Percentiles rank a stretch among this genome's conserved stretches.
phyloP scores from a whole-genome alignment of 2,329 filamentous ascomycete species.

The Karstenula rhodostoma region DNA sequence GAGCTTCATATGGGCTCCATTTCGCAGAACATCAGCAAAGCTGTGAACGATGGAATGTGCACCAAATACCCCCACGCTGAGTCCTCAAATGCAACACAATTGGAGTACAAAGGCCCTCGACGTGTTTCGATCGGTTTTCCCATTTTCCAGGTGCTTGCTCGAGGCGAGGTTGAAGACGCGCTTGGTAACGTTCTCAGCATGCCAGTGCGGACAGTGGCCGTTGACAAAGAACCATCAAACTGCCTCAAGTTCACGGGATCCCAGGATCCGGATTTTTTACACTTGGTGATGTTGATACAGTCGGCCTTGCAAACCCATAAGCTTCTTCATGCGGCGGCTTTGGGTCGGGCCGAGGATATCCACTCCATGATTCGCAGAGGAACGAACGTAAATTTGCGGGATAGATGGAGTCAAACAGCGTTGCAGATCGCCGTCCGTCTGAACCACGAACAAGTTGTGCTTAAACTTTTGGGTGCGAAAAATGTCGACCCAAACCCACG shows the following conservation, averaged over 20 bases:
- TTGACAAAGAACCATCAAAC: constrained; percentile 8
- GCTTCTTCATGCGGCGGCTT: constrained; percentile 11
- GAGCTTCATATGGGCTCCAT: constrained; percentile 7
- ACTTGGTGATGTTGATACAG: constrained; percentile 11
- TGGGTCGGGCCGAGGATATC: constrained; percentile 1
- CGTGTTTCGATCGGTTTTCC: constrained; percentile 11
- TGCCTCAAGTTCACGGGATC: constrained; percentile 7
- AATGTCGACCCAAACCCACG: constrained; percentile 10
- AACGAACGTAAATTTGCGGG: constrained; percentile 13
- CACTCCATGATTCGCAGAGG: constrained; percentile 8
- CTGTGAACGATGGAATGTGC: constrained; percentile 5
- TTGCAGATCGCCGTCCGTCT: constrained; percentile 15
- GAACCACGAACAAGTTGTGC: constrained; percentile 9
- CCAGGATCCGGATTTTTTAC: constrained; percentile 15
- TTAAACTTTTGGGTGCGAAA: constrained; percentile 3
- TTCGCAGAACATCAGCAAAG: neutral
- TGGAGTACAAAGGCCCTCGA: neutral
- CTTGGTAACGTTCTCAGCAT: constrained; percentile 6
- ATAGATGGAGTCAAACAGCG: constrained; percentile 18
- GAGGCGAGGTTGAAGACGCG: constrained; percentile 6
- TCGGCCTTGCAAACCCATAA: constrained; percentile 14
- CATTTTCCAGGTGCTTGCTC: constrained; percentile 13
- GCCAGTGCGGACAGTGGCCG: constrained; percentile 9
- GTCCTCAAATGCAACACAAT: neutral
- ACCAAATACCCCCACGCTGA: neutral